Evolutionary conservation across 257 asterid species (phyloP), one percentile per base, ranked within the genome.

Genomic region (Solanum chilense): DNA sequence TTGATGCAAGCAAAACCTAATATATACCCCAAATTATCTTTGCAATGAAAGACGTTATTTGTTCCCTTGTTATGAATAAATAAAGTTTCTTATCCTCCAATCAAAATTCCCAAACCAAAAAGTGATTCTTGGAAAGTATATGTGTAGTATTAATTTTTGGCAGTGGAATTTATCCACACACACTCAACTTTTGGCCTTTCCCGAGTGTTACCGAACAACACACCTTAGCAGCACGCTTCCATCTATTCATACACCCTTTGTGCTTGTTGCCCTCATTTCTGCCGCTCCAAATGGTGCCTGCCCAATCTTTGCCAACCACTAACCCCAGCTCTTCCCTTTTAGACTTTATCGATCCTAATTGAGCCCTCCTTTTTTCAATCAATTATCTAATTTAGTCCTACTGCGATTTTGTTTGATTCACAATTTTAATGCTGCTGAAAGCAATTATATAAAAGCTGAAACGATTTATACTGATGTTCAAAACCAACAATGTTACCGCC

Each of bases 401-500:
- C 14, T 47, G 68, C 85, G 62, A 13, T 44, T 77, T 27, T 78
- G 84, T 45, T 45, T 45, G 29, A 25, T 29, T 78, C 64, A 77
- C 49, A 25, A 27, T 47, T 11, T 23, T 29, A 20, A 29, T 80
- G 85, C 68, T 29, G 68, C 44, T 49, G 69, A 29, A 49, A 47
- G 69, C 85, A 80, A 80, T 80, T 45, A 27, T 25, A 44, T 47
- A 27, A n/a, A 45, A 25, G 64, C 64, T 78, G 42, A 27, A 78
- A 15, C 33, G 64, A 25, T 77, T 45, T 9, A 45, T 9, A 78
- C 91, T 92, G 68, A 97, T 97, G 99, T 95, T 93, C 93, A 95
- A 92, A 93, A 96, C 95, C 91, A 96, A 92, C 90, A 97, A 97
- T 93, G 96, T 97, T 87, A 91, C 99, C 90, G 98, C 98, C 92